phyloP scores from a whole-genome alignment of 371 early-diverging fungal species.

The Dinochytrium kinnereticum region DNA sequence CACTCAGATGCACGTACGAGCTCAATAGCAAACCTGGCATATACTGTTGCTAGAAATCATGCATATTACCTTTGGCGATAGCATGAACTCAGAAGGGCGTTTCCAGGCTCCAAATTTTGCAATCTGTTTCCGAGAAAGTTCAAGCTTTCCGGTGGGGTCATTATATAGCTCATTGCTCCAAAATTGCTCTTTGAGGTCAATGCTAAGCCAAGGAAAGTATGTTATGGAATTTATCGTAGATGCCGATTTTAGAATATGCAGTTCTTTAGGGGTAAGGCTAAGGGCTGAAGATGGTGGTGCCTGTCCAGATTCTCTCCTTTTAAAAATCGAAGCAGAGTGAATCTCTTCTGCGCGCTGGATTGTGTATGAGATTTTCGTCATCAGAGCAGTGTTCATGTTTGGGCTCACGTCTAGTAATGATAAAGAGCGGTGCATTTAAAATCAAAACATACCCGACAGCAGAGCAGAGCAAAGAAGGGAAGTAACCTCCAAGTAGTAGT shows the following conservation, averaged over 20 bases:
- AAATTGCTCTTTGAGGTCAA: slow-evolving; percentile 70
- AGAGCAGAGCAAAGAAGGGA: not conserved
- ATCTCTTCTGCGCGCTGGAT: slow-evolving; percentile 17
- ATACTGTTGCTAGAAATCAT: slow-evolving; percentile 59
- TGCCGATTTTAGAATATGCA: slow-evolving; percentile 66
- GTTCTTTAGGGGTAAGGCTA: slow-evolving; percentile 53
- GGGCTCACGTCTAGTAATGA: too few relatives aligned
- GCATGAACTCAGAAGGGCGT: slow-evolving; percentile 75
- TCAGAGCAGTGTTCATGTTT: too few relatives aligned
- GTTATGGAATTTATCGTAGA: slow-evolving; percentile 73
- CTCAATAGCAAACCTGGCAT: slow-evolving; percentile 36
- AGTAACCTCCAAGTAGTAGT: not conserved
- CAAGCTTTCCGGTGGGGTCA: slow-evolving; percentile 76
- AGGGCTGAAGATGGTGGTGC: too few relatives aligned
- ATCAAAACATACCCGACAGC: not conserved
- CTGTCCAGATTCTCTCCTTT: too few relatives aligned
- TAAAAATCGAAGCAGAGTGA: not conserved
- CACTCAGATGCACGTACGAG: not conserved
- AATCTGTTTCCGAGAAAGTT: slow-evolving; percentile 76
- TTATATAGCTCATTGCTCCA: slow-evolving; percentile 49
- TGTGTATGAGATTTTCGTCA: too few relatives aligned
- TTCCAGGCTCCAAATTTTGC: slow-evolving; percentile 81
- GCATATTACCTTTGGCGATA: slow-evolving; percentile 67
- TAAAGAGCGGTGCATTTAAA: too few relatives aligned
- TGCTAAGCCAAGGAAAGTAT: slow-evolving; percentile 78